Conservation (phyloP, 495 filamentous ascomycete species). For the Tetracladium setigerum region DNA sequence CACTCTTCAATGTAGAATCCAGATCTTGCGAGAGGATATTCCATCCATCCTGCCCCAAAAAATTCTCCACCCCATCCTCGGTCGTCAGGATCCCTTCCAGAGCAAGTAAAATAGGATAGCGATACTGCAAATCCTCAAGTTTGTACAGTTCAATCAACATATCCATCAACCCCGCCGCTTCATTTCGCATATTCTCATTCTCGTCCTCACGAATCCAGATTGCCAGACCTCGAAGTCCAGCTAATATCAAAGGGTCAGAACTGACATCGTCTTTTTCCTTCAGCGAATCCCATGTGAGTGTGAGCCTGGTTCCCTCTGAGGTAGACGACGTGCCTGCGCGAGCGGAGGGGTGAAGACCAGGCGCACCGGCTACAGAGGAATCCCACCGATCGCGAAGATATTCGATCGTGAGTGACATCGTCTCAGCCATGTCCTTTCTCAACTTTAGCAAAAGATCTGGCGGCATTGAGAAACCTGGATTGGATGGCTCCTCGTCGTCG, state of each 20-base stretch:
- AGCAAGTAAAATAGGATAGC: constrained; percentile 42
- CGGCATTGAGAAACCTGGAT: constrained; percentile 24
- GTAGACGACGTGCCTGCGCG: constrained; percentile 26
- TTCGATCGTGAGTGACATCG: constrained; percentile 50
- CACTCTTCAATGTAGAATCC: constrained; percentile 24
- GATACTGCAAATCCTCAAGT: constrained; percentile 31
- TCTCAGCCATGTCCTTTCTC: constrained; percentile 48
- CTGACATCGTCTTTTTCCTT: constrained; percentile 25
- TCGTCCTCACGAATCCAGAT: constrained; percentile 61
- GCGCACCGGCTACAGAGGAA: constrained; percentile 42
- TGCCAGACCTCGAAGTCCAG: constrained; percentile 42
- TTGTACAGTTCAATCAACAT: constrained; percentile 50
- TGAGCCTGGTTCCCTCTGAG: constrained; percentile 25
- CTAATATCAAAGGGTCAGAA: constrained; percentile 40
- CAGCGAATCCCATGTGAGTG: constrained; percentile 45
- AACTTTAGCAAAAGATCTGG: constrained; percentile 51
- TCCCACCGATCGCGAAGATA: constrained; percentile 61
- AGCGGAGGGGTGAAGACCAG: constrained; percentile 42
- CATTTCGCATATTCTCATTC: constrained; percentile 41
- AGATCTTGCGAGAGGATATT: constrained; percentile 37
- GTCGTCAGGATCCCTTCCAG: constrained; percentile 42
- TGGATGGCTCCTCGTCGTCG: constrained; percentile 24
- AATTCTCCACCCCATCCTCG: constrained; percentile 34
- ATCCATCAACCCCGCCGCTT: constrained; percentile 48
- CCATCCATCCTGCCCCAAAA: constrained; percentile 42